Conservation (phyloP, 371 early-diverging fungal species). For the Zychaea mexicana region DNA sequence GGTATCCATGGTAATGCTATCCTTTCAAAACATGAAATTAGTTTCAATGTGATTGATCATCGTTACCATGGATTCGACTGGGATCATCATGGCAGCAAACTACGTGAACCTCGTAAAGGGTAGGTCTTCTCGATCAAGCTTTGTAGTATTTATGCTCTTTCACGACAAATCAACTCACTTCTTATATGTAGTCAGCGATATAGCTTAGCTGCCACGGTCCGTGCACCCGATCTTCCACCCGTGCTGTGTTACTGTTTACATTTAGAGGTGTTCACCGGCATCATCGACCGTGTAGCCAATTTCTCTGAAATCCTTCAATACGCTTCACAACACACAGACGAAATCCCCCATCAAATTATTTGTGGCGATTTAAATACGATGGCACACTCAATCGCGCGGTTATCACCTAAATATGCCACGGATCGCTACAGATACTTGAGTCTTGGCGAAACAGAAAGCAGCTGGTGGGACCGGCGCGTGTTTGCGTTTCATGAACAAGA, state of each 20-base stretch:
- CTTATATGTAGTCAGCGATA: slow-evolving; percentile 47
- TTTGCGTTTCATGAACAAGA: slow-evolving; percentile 46
- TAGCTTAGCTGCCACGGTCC: slow-evolving; percentile 57
- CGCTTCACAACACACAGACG: slow-evolving; percentile 35
- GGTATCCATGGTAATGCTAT: slow-evolving; percentile 87
- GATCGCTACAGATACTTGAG: slow-evolving; percentile 71
- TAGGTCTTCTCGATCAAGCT: too few relatives aligned
- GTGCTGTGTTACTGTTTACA: slow-evolving; percentile 73
- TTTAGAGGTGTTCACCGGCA: slow-evolving; percentile 78
- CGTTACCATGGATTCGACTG: slow-evolving; percentile 73
- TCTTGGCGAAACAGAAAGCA: slow-evolving; percentile 69
- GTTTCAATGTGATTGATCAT: slow-evolving; percentile 65
- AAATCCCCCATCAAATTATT: slow-evolving; percentile 68
- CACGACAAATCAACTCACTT: too few relatives aligned
- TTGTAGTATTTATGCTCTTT: too few relatives aligned
- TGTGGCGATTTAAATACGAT: slow-evolving; percentile 85
- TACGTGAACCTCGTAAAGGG: slow-evolving; percentile 18
- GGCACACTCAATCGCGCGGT: slow-evolving; percentile 77
- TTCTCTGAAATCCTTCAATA: slow-evolving; percentile 73
- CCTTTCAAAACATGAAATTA: slow-evolving; percentile 68
- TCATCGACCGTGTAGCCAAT: slow-evolving; percentile 65
- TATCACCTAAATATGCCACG: slow-evolving; percentile 66
- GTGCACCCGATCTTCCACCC: slow-evolving; percentile 42
- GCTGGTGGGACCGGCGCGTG: slow-evolving; percentile 70
- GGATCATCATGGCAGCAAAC: slow-evolving; percentile 62